Evolutionary conservation across 306 rosid species (phyloP).

Genomic region (Trichosanthes cucumerina): DNA sequence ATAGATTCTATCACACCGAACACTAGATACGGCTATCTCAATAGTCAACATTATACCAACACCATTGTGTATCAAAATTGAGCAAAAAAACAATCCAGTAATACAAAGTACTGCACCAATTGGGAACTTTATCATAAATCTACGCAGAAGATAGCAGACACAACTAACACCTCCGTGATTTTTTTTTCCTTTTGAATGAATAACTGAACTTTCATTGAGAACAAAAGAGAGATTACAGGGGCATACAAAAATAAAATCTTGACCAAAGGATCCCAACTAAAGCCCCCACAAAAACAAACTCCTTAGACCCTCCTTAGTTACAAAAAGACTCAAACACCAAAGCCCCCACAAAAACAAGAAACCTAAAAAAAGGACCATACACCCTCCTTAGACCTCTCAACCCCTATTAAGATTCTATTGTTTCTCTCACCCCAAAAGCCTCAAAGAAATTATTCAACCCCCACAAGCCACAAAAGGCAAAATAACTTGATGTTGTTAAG

Average conservation of each 20-base stretch:
- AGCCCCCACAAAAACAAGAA: background rate
- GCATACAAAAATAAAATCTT: background rate
- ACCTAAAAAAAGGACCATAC: background rate
- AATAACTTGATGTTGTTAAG: background rate
- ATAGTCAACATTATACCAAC: background rate
- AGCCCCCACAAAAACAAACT: background rate
- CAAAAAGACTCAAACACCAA: background rate
- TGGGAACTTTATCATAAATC: background rate
- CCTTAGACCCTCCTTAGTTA: too few species aligned
- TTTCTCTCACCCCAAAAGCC: background rate
- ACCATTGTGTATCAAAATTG: background rate
- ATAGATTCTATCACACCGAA: background rate
- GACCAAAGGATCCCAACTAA: background rate
- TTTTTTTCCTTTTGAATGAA: background rate
- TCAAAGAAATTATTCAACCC: background rate
- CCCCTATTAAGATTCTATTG: background rate
- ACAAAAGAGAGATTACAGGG: background rate
- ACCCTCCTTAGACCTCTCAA: background rate
- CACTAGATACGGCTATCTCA: background rate
- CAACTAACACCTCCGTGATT: background rate
- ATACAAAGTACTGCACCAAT: background rate
- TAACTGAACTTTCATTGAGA: background rate
- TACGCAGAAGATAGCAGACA: background rate
- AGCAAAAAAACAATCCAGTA: background rate
- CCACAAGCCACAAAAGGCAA: background rate